Percentiles rank a stretch among this genome's conserved stretches.
Conservation (phyloP, 2,329 filamentous ascomycete species). For the Teratosphaeria epicoccoides region DNA sequence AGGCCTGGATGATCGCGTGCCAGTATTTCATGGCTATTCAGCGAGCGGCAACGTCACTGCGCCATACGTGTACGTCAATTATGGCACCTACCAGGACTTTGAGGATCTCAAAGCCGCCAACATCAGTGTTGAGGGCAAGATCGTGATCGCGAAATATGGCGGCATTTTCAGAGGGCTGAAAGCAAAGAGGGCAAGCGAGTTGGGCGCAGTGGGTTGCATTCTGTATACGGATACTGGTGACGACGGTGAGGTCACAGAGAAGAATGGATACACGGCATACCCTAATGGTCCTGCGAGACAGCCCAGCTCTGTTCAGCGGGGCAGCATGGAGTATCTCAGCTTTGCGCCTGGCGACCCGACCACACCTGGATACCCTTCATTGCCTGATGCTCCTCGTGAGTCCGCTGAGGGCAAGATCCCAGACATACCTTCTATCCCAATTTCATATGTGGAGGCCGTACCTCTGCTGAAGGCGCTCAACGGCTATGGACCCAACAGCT, state of each 20-base stretch:
- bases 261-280: conserved; percentile 68
- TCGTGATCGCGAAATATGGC: conserved; percentile 79
- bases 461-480: conserved; percentile 86
- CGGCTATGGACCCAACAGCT: conserved; percentile 69
- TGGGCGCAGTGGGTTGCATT: conserved; percentile 76
- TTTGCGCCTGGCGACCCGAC: conserved; percentile 64
- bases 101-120: conserved; percentile 69
- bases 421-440: conserved; percentile 79
- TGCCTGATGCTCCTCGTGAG: conserved; percentile 70
- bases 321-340: conserved; percentile 59
- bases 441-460: conserved; percentile 77
- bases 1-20: conserved; percentile 59
- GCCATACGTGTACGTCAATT: conserved; percentile 80
- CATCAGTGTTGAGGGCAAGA: conserved; percentile 68
- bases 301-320: conserved; percentile 80
- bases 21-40: conserved; percentile 91
- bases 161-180: conserved; percentile 81
- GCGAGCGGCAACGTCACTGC: conserved; percentile 85
- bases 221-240: conserved; percentile 85
- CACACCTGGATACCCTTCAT: conserved; percentile 86
- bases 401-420: conserved; percentile 62
- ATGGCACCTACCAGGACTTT: conserved; percentile 76
- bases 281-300: conserved; percentile 79
- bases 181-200: conserved; percentile 80
- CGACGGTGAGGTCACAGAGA: conserved; percentile 70